Evolutionary conservation across 2,329 filamentous ascomycete species (phyloP).

Genomic region (Pseudogymnoascus sp.): DNA sequence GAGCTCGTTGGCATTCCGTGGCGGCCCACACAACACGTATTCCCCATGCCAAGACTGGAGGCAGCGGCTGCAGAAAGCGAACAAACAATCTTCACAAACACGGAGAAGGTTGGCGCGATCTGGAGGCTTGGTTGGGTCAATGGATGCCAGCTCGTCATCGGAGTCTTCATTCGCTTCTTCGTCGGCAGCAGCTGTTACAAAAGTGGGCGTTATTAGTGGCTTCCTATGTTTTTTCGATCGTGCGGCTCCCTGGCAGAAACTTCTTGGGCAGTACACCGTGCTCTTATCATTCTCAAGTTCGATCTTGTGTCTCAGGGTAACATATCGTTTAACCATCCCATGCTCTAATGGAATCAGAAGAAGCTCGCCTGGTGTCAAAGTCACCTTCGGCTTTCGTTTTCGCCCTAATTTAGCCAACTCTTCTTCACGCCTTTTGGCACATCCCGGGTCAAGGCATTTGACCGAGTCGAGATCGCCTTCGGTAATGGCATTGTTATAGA

Average conservation of each 20-base stretch:
- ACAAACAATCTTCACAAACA: conserved; percentile 80
- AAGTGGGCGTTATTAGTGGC: conserved; percentile 55
- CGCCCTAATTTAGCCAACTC: conserved; percentile 31
- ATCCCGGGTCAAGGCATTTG: conserved; percentile 71
- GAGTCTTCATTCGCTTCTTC: conserved; percentile 35
- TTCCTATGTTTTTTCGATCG: conserved; percentile 66
- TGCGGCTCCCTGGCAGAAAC: conserved; percentile 87
- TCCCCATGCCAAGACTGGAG: conserved; percentile 86
- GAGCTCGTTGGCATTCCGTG: conserved; percentile 59
- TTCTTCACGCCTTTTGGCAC: conserved; percentile 52
- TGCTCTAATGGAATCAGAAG: conserved; percentile 65
- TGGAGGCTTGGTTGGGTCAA: conserved; percentile 14
- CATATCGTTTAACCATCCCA: conserved; percentile 73
- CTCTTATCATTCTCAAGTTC: conserved; percentile 85
- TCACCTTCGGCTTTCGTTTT: conserved; percentile 51
- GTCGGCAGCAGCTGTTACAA: conserved; percentile 45
- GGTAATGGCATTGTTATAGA: conserved; percentile 79
- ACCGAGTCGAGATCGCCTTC: conserved; percentile 76
- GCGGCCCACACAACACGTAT: conserved; percentile 59
- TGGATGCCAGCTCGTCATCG: conserved; percentile 12
- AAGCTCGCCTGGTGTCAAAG: conserved; percentile 75
- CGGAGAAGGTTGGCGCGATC: conserved; percentile 55
- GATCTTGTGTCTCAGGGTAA: conserved; percentile 84
- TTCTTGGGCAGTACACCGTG: conserved; percentile 84
- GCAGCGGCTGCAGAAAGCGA: conserved; percentile 74